phyloP scores from a whole-genome alignment of 768 basidiomycete species.

The Leccinum uliginosum region DNA sequence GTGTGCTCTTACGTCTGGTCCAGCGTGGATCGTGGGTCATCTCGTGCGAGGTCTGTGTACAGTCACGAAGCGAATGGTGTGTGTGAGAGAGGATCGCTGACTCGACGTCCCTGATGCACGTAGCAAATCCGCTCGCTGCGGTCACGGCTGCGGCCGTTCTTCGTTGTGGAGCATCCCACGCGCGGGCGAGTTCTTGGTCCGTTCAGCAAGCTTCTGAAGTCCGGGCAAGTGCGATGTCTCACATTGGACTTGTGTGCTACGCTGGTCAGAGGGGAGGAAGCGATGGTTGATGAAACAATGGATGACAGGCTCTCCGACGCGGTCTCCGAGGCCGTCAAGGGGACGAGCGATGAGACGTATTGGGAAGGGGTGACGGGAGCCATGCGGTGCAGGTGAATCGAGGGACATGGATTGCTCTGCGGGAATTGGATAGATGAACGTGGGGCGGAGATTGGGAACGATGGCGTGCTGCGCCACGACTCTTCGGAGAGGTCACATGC shows the following conservation, averaged over 20 bases:
- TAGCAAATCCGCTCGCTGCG: slow-evolving; percentile 50
- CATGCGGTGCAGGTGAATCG: slow-evolving; percentile 27
- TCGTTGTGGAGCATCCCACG: slow-evolving; percentile 68
- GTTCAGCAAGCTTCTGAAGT: slow-evolving; percentile 58
- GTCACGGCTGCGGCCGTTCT: slow-evolving; percentile 73
- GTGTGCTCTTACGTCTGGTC: slow-evolving; percentile 55
- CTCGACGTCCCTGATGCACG: slow-evolving; percentile 11
- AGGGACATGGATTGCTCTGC: slow-evolving; percentile 1
- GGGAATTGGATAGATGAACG: neutral
- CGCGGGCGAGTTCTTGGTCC: slow-evolving; percentile 76
- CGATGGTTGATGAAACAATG: neutral
- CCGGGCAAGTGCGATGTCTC: slow-evolving; percentile 43
- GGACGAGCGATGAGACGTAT: slow-evolving; percentile 25
- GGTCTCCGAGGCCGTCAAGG: slow-evolving; percentile 25
- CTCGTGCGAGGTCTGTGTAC: slow-evolving; percentile 39
- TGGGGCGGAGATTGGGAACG: slow-evolving; percentile 2
- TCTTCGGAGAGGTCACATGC: neutral
- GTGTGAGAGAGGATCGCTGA: slow-evolving; percentile 4
- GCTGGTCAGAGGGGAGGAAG: slow-evolving; percentile 17
- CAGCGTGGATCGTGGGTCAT: slow-evolving; percentile 52
- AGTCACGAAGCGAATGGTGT: neutral
- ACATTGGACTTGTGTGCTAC: slow-evolving; percentile 58
- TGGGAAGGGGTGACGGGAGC: slow-evolving; percentile 31
- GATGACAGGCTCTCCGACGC: slow-evolving; percentile 20
- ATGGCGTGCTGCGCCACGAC: slow-evolving; percentile 4